Base-by-base conservation (phyloP, 345 rosid genomes). In the Eutrema yunnanense region DNA sequence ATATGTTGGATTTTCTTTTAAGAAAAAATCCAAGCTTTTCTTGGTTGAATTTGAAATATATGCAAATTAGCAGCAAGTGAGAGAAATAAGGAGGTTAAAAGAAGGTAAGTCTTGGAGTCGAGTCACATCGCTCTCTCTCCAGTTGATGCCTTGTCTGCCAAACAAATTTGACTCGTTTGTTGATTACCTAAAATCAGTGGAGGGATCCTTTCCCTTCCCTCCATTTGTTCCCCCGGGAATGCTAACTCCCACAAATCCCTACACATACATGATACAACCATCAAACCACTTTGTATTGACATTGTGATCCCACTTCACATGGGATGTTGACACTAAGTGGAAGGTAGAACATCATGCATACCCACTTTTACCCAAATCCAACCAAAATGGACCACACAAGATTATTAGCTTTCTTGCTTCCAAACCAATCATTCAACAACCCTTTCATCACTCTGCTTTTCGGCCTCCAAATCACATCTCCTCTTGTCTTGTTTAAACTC, bases 161-260 rank as follows among this genome's bases (percentile, higher is more conserved):
- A 0, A 49, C 51, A 22, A 13, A 51, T 50, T 54, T 38, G 59
- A 6, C 1, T 22, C 22, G 22, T 6, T 32, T 42, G 32, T 47
- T 37, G 6, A 13, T 22, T 76, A 89, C 97, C 97, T 86, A 79
- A 92, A 92, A 81, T 89, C 97, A 59, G 90, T 87, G 51, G 97
- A 89, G 51, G 97, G 97, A 75, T 92, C 96, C 81, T 92, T 92
- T 67, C 96, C 96, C 81, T 89, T 96, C 97, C 87, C 48, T 41
- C 55, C 52, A 92, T 91, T 83, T 92, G 87, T 79, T 89, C 96
- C 55, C 81, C 89, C 44, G 97, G 96, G 81, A 87, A 92, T 54
- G 96, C 87, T 73, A 82, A 85, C 74, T 74, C 81, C 97, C 97
- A 92, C 34, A 92, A 65, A 44, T 81, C 87, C 83, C 73, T 92